Evolutionary conservation across 169 alveolate species (phyloP).

Genomic region (Condylostoma magnum): DNA sequence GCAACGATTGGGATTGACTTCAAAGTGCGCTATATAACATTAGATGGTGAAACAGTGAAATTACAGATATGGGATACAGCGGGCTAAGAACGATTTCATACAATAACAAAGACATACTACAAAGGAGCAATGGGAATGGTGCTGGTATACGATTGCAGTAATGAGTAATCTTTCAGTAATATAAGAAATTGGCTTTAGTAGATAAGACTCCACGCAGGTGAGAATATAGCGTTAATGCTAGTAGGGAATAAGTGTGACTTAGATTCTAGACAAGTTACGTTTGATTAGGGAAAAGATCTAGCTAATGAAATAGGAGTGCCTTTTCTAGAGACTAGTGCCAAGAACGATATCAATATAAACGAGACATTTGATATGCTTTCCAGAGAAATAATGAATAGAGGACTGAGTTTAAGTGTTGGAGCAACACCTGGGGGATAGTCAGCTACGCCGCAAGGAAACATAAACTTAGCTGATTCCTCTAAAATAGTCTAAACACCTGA

Average conservation of each 20-base stretch:
- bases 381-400: slow-evolving; percentile 45
- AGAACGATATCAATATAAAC: slow-evolving; percentile 88
- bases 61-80: slow-evolving; percentile 50
- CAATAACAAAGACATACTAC: slow-evolving; percentile 38
- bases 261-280: slow-evolving; percentile 61
- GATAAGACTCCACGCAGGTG: slow-evolving; percentile 69
- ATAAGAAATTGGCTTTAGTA: slow-evolving; percentile 93
- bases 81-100: slow-evolving; percentile 48
- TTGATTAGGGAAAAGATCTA: slow-evolving; percentile 70
- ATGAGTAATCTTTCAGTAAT: slow-evolving; percentile 89
- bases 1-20: slow-evolving; percentile 45
- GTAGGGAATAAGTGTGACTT: slow-evolving; percentile 93
- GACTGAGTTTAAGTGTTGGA: not conserved
- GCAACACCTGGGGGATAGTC: too few relatives aligned
- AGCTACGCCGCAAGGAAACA: too few relatives aligned
- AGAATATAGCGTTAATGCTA: slow-evolving; percentile 85
- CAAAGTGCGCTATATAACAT: not conserved
- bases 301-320: slow-evolving; percentile 86
- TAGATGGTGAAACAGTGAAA: not conserved
- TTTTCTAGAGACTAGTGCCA: slow-evolving; percentile 93
- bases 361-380: slow-evolving; percentile 72
- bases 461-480: too few relatives aligned
- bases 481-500: too few relatives aligned
- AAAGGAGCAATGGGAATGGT: slow-evolving; percentile 27
- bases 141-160: slow-evolving; percentile 88